A percentile compares a stretch with the other conserved stretches of the same genome.
phyloP scores from a whole-genome alignment of 176 grass and related monocot species.

The Areca catechu region DNA sequence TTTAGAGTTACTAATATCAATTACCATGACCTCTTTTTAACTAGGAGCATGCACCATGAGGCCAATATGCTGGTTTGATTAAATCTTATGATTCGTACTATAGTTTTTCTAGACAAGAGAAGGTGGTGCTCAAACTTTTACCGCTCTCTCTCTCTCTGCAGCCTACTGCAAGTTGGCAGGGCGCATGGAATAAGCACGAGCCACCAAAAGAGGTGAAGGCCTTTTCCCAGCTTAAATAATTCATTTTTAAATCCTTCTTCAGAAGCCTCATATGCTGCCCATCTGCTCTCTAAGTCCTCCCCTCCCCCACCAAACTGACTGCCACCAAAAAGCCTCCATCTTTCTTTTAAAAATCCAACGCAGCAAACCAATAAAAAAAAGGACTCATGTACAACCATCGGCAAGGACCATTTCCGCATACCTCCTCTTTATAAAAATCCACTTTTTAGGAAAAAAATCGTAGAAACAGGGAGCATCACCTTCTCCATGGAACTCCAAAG shows the following conservation, averaged over 20 bases:
- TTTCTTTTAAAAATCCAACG: slow-evolving; percentile 3
- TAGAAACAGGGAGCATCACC: too few species aligned
- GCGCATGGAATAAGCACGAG: slow-evolving; percentile 27
- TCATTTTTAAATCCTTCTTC: slow-evolving; percentile 18
- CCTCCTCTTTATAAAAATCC: not conserved
- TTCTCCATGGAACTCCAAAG: not conserved
- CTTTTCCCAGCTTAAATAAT: slow-evolving; percentile 28
- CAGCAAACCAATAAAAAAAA: slow-evolving; percentile 1
- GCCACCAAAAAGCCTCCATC: not conserved
- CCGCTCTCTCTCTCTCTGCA: slow-evolving; percentile 13
- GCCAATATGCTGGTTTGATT: not conserved
- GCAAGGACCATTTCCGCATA: slow-evolving; percentile 21
- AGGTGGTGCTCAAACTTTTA: slow-evolving; percentile 26
- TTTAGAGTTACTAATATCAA: too few species aligned
- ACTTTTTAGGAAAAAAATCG: too few species aligned
- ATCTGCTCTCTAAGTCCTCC: slow-evolving; percentile 26
- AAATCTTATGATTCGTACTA: not conserved
- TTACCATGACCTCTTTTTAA: too few species aligned
- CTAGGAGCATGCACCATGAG: not conserved
- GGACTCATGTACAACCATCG: not conserved
- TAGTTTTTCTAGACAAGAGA: slow-evolving; percentile 14
- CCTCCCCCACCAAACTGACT: slow-evolving; percentile 3
- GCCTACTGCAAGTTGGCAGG: slow-evolving; percentile 20
- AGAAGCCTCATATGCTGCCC: slow-evolving; percentile 32
- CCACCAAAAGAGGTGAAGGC: slow-evolving; percentile 27